A percentile compares a stretch with the other conserved stretches of the same genome.
Conservation (phyloP, 768 basidiomycete species). For the Suillus discolor region DNA sequence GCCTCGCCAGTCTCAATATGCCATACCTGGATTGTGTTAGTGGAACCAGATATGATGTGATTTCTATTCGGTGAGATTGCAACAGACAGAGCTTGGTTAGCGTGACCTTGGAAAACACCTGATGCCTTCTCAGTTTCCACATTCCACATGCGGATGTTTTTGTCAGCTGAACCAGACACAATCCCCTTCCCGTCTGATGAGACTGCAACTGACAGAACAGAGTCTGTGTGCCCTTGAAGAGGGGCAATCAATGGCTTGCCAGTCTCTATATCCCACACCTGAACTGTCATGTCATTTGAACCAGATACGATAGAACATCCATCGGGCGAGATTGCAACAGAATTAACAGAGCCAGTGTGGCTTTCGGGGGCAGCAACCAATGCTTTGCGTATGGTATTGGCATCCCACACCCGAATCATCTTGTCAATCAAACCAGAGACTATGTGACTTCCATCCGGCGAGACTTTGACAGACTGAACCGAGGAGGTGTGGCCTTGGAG, state of each 20-base stretch:
- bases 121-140: neutral
- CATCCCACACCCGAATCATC: neutral
- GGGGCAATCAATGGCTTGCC: neutral
- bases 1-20: neutral
- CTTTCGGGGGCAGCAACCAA: neutral
- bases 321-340: neutral
- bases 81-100: neutral
- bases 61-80: neutral
- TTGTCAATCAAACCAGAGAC: neutral
- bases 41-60: neutral
- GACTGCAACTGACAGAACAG: neutral
- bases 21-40: neutral
- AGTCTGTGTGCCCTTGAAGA: neutral
- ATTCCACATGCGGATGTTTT: neutral
- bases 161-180: slow-evolving; percentile 15
- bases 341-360: neutral
- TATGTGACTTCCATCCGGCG: neutral
- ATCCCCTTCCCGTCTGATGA: neutral
- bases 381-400: neutral
- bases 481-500: neutral
- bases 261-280: neutral
- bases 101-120: neutral
- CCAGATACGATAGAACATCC: neutral
- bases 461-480: neutral
- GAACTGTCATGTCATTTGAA: neutral